These are phyloP conservation scores for Arabidopsis hybrid DNA, from an alignment of 441 rosid genomes.

Conservation along the genomic window DNA sequence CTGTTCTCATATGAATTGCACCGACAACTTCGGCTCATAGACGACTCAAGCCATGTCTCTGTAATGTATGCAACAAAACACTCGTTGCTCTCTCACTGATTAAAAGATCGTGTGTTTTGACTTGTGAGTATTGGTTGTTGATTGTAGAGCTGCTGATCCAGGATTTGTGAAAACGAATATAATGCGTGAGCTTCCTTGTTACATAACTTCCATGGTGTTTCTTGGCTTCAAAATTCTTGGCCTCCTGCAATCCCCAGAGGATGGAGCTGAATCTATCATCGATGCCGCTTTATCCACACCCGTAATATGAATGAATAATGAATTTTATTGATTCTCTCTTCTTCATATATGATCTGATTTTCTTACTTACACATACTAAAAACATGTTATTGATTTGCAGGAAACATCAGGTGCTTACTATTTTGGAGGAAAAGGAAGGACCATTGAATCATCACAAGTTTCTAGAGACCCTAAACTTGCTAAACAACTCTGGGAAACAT, in stretches of 20 bases:
- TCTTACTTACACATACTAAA: too few relatives aligned
- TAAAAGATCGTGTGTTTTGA: neutral
- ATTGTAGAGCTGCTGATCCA: conserved; percentile 81
- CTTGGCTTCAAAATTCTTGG: conserved; percentile 53
- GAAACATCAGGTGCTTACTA: conserved; percentile 75
- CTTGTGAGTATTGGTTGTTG: conserved; percentile 17
- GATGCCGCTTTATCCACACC: conserved; percentile 90
- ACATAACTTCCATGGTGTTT: conserved; percentile 50
- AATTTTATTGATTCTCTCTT: too few relatives aligned
- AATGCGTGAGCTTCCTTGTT: conserved; percentile 78
- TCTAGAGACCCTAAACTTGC: conserved; percentile 55
- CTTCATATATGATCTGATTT: too few relatives aligned
- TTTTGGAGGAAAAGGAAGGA: conserved; percentile 87
- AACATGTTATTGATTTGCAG: conserved; percentile 39
- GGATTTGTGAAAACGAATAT: conserved; percentile 75
- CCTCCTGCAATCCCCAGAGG: conserved; percentile 66
- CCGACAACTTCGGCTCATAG: conserved; percentile 54
- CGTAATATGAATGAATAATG: conserved; percentile 43
- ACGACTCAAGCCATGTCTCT: conserved; percentile 57
- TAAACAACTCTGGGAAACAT: conserved; percentile 66
- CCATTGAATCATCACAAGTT: conserved; percentile 59
- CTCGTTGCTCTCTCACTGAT: neutral
- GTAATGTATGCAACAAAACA: conserved; percentile 58
- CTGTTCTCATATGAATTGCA: conserved; percentile 85
- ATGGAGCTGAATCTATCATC: conserved; percentile 65